Evolutionary conservation across 108 stramenopile species (phyloP).

Genomic region (Aureococcus anophagefferens): DNA sequence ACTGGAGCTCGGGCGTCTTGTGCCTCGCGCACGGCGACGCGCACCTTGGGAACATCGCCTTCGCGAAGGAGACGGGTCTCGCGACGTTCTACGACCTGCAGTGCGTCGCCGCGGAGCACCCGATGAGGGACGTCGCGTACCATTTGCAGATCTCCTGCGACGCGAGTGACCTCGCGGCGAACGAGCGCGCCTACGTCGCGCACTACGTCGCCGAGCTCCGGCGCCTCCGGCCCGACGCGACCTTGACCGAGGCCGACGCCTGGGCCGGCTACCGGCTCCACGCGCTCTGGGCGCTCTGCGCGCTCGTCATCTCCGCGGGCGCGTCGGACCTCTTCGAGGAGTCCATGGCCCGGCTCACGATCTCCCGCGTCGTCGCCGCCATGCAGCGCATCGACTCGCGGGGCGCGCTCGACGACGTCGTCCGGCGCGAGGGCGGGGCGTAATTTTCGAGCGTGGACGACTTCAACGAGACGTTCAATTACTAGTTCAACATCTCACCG

Average conservation of each 20-base stretch:
- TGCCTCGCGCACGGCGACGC: neutral
- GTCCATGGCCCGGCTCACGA: neutral
- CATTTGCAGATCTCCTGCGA: neutral
- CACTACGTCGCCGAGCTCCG: neutral
- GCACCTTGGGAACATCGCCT: neutral
- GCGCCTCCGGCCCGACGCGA: neutral
- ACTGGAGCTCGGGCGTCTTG: neutral
- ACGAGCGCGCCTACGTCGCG: neutral
- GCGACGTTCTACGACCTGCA: neutral
- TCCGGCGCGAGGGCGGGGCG: no score
- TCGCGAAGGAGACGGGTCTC: neutral
- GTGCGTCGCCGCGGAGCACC: constrained; percentile 6
- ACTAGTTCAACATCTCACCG: no score
- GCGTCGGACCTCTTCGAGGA: neutral
- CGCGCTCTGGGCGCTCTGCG: neutral
- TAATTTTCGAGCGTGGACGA: no score
- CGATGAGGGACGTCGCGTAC: neutral
- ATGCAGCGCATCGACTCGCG: neutral
- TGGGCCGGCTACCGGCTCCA: neutral
- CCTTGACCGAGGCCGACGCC: neutral
- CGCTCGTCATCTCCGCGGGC: neutral
- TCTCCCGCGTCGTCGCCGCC: neutral
- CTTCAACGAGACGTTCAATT: no score
- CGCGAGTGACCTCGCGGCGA: neutral
- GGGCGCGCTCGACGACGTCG: no score